These are phyloP conservation scores for Hibiscus trionum DNA, from an alignment of 345 rosid species.

Conservation along the genomic window DNA sequence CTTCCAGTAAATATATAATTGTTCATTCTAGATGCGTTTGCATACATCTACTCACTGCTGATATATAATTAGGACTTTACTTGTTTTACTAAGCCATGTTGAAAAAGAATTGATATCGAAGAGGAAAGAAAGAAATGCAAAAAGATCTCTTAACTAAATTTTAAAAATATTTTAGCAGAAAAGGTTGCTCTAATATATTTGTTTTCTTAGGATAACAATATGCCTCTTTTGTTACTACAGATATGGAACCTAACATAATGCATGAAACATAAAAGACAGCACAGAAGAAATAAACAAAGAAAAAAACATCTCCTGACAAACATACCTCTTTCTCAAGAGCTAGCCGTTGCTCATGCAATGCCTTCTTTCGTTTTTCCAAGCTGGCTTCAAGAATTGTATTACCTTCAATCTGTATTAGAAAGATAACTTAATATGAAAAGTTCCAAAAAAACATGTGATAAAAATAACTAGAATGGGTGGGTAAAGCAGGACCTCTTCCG, in stretches of 20 bases:
- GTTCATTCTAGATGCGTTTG: not conserved
- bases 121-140: not conserved
- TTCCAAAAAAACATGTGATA: not conserved
- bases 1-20: not conserved
- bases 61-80: not conserved
- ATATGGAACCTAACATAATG: not conserved
- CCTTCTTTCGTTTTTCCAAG: constrained; percentile 56
- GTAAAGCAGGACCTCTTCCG: constrained; percentile 51
- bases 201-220: not conserved
- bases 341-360: constrained; percentile 54
- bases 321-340: constrained; percentile 78
- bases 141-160: not conserved
- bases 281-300: not conserved
- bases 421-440: constrained; percentile 7
- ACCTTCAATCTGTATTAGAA: constrained; percentile 43
- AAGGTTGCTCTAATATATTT: constrained; percentile 1
- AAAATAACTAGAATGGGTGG: constrained; percentile 4
- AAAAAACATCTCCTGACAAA: not conserved
- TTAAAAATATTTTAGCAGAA: not conserved
- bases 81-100: not conserved
- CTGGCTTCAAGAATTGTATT: constrained; percentile 54
- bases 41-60: not conserved
- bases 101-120: not conserved
- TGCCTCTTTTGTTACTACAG: not conserved
- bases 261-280: not conserved